phyloP scores from a whole-genome alignment of 768 basidiomycete genomes.

The Termitomyces sp. region DNA sequence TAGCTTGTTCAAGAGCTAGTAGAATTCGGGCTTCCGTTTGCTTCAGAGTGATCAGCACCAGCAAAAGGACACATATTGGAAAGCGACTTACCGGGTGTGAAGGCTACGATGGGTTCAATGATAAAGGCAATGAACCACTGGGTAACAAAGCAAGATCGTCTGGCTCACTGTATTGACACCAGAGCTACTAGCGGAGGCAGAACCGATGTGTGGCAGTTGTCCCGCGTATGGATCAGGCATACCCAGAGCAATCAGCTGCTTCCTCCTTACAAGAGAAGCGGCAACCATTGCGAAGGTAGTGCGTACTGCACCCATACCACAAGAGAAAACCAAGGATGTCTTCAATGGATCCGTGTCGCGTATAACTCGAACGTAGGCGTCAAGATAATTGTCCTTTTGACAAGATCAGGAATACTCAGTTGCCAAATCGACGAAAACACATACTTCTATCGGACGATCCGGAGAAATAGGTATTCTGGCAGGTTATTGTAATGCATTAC shows the following conservation, averaged over 20 bases:
- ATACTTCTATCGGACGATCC: slow-evolving; percentile 83
- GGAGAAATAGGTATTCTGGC: slow-evolving; percentile 90
- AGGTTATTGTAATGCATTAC: neutral
- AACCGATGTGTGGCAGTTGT: slow-evolving; percentile 23
- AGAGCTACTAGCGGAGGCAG: slow-evolving; percentile 24
- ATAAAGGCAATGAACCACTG: neutral
- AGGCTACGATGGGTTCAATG: slow-evolving; percentile 12
- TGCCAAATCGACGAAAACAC: neutral
- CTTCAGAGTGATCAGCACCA: slow-evolving; percentile 18
- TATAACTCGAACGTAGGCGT: slow-evolving; percentile 85
- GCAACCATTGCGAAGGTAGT: slow-evolving; percentile 98
- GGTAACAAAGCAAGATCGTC: neutral
- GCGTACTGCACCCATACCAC: slow-evolving; percentile 94
- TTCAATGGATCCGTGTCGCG: slow-evolving; percentile 70
- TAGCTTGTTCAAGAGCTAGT: slow-evolving; percentile 69
- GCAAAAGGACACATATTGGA: neutral
- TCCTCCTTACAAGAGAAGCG: slow-evolving; percentile 79
- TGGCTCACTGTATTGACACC: slow-evolving; percentile 46
- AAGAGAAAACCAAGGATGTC: slow-evolving; percentile 88
- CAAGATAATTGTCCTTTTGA: slow-evolving; percentile 85
- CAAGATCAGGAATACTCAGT: neutral
- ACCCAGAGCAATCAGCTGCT: slow-evolving; percentile 61
- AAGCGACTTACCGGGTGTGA: slow-evolving; percentile 17
- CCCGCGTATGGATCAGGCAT: slow-evolving; percentile 73
- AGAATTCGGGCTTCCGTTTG: slow-evolving; percentile 55